Evolutionary conservation across 495 filamentous ascomycete species (phyloP).

Genomic region (Trichocladium uniseriatum): DNA sequence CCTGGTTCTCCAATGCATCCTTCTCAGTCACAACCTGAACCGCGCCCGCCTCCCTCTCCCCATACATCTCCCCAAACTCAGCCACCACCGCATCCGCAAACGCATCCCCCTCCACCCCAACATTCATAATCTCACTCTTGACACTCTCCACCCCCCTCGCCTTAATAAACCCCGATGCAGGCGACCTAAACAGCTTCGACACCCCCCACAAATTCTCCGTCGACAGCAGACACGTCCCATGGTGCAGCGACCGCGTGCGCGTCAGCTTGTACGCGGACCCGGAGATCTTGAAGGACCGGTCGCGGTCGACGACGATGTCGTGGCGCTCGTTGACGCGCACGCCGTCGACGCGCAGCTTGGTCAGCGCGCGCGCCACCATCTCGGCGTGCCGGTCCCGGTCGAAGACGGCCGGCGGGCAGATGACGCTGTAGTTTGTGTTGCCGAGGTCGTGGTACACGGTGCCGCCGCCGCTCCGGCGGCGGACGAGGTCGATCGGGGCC

Average conservation of each 20-base stretch:
- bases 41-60: conserved; percentile 4
- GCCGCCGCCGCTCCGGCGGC: conserved; percentile 79
- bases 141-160: conserved; percentile 92
- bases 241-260: conserved; percentile 66
- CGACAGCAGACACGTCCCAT: conserved; percentile 77
- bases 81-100: conserved; percentile 45
- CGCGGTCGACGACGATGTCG: conserved; percentile 60
- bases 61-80: conserved; percentile 50
- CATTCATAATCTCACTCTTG: conserved; percentile 72
- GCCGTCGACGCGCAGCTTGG: conserved; percentile 64
- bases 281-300: conserved; percentile 70
- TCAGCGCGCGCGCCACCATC: conserved; percentile 78
- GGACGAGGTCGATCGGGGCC: conserved; percentile 50
- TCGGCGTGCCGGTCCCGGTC: conserved; percentile 79
- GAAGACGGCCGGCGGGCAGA: conserved; percentile 64
- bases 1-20: conserved; percentile 15
- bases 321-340: no score
- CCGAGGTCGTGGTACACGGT: conserved; percentile 88
- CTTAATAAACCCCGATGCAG: conserved; percentile 61
- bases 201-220: conserved; percentile 61
- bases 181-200: conserved; percentile 57
- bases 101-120: conserved; percentile 38
- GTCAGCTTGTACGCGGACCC: conserved; percentile 93
- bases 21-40: conserved; percentile 40
- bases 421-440: conserved; percentile 90